Percentiles rank a stretch among this genome's conserved stretches.
These are phyloP conservation scores for Cladosporium austrohemisphaericum DNA, from an alignment of 2,329 filamentous ascomycete species.

Conservation along the genomic window DNA sequence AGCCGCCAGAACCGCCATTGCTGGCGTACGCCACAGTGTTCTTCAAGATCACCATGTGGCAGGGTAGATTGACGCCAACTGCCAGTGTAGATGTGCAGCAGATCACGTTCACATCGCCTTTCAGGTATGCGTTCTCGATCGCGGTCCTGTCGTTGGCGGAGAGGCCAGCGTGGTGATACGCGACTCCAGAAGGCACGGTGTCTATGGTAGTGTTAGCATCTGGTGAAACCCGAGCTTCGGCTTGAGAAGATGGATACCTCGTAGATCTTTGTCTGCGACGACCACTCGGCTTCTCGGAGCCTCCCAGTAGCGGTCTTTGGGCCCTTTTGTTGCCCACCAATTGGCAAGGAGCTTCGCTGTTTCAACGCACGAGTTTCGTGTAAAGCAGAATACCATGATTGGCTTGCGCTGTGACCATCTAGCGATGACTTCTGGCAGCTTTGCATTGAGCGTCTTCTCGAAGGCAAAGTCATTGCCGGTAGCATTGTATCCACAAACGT, in stretches of 20 bases:
- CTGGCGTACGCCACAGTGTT: constrained; percentile 66
- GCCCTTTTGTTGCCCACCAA: constrained; percentile 56
- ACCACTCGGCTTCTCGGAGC: constrained; percentile 50
- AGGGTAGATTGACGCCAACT: constrained; percentile 78
- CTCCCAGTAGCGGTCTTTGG: constrained; percentile 60
- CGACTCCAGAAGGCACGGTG: constrained; percentile 58
- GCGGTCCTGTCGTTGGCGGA: constrained; percentile 59
- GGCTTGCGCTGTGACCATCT: constrained; percentile 69
- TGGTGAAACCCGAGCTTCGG: neutral
- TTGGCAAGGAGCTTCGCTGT: constrained; percentile 67
- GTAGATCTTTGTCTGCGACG: constrained; percentile 59
- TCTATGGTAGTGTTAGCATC: constrained; percentile 33
- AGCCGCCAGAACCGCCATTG: constrained; percentile 26
- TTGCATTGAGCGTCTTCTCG: constrained; percentile 64
- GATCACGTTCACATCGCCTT: constrained; percentile 72
- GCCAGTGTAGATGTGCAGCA: constrained; percentile 85
- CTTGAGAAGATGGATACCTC: too few relatives aligned
- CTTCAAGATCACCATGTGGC: constrained; percentile 78
- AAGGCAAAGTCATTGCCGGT: constrained; percentile 71
- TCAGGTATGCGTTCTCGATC: constrained; percentile 65
- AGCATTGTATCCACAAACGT: constrained; percentile 68
- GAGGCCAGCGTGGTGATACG: constrained; percentile 79
- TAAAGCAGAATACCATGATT: constrained; percentile 80
- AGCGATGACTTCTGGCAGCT: constrained; percentile 62
- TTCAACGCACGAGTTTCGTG: constrained; percentile 63